Base-by-base conservation (phyloP, 495 filamentous ascomycete species). In the Hypoxylon rickii region DNA sequence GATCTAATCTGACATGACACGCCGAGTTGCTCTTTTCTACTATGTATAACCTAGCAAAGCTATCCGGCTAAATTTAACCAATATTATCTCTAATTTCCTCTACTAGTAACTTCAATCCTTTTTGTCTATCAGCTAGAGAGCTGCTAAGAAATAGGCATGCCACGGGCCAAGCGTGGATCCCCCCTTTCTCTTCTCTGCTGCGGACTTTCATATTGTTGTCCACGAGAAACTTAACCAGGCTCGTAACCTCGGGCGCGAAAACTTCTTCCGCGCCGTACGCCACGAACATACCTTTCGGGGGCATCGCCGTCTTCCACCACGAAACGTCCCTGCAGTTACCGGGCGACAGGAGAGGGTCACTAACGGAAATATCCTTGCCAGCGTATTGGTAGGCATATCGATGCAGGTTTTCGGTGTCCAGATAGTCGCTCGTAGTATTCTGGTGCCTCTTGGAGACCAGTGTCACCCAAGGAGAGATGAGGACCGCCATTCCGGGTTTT, bases 91-190 rank as follows among this genome's bases (percentile, higher is more conserved):
- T 73, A 54, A 85, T 76, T 44, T 77, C 75, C 19, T 73, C 69
- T 2, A 80, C 81, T 38, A 90, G 74, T 58, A 70, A 63, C 44
- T 66, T 73, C 55, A 92, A 61, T 8, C 86, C 87, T 36, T 76
- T 76, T 54, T 79, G 70, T 53, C 88, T 71, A 67, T 80, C 74
- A n/a, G 75, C 71, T 36, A 69, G 64, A 17, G 75, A 79, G 36
- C 75, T 73, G 43, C 82, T 82, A 13, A 91, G 69, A 64, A 89
- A 92, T 36, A 90, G 63, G 24, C 77, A 79, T 12, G 84, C 88
- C 19, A 92, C 84, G 11, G 88, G 89, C 89, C 89, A 92, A 8
- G 86, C 87, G 72, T 92, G 89, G 48, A 91, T 83, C 16, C 79
- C 84, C 3, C 81, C 86, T 29, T 73, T 68, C 57, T 87, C 83